phyloP scores from a whole-genome alignment of 1,139 yeast genomes.

The Suhomyces terraborum region DNA sequence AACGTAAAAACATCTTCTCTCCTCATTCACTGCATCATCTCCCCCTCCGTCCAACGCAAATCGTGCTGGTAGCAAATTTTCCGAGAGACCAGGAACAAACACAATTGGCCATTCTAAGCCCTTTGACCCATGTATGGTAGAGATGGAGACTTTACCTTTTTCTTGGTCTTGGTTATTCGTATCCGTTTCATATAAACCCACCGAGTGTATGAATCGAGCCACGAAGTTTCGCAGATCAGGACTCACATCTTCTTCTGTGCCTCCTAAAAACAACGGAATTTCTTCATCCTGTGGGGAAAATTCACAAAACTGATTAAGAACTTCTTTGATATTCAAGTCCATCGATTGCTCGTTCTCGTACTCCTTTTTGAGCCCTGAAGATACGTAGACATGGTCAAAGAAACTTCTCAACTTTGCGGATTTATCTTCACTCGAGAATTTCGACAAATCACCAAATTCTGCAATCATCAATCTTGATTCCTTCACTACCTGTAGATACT shows the following conservation, averaged over 20 bases:
- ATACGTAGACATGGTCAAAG: constrained; percentile 29
- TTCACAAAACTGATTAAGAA: constrained; percentile 43
- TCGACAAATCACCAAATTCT: constrained; percentile 12
- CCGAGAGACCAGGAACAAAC: constrained; percentile 71
- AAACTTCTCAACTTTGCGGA: constrained; percentile 18
- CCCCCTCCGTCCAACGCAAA: constrained; percentile 38
- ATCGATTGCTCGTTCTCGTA: constrained; percentile 30
- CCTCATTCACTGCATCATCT: constrained; percentile 60
- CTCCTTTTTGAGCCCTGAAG: constrained; percentile 37
- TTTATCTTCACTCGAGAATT: constrained; percentile 16
- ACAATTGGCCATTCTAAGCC: constrained; percentile 96
- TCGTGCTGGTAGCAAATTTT: constrained; percentile 58
- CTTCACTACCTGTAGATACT: constrained; percentile 35
- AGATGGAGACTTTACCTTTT: constrained; percentile 41
- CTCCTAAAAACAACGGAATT: constrained; percentile 23
- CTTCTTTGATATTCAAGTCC: constrained; percentile 45
- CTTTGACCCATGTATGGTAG: constrained; percentile 90
- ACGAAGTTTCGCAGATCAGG: constrained; percentile 36
- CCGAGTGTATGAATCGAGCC: constrained; percentile 57
- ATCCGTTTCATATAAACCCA: constrained; percentile 54
- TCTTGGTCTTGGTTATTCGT: constrained; percentile 19
- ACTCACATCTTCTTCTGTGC: constrained; percentile 20
- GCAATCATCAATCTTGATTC: constrained; percentile 24
- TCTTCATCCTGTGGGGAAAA: constrained; percentile 52
- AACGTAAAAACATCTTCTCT: constrained; percentile 81